A percentile compares a stretch with the other conserved stretches of the same genome.
phyloP scores from a whole-genome alignment of 345 rosid genomes.

The Citrus medica region DNA sequence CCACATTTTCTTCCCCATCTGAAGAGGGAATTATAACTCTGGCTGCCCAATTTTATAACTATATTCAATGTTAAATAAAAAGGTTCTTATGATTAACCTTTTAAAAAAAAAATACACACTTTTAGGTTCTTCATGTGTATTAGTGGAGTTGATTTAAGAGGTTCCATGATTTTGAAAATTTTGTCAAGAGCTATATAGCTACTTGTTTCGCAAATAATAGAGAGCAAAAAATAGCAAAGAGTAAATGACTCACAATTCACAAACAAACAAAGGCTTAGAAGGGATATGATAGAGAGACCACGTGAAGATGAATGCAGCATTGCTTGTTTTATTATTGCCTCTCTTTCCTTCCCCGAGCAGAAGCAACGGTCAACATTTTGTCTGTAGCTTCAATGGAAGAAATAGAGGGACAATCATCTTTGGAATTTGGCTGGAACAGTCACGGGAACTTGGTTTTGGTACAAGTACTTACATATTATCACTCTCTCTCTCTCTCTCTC shows the following conservation, averaged over 20 bases:
- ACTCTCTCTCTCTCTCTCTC: constrained; percentile 14
- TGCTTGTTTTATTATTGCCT: constrained; percentile 14
- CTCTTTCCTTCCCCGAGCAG: constrained; percentile 1
- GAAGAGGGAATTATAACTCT: background rate
- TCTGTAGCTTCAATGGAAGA: constrained; percentile 16
- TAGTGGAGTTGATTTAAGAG: too few relatives aligned
- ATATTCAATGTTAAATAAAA: background rate
- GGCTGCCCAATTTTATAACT: background rate
- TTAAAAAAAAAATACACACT: too few relatives aligned
- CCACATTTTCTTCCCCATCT: background rate
- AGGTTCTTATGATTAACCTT: too few relatives aligned
- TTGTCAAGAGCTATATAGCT: background rate
- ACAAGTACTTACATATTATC: background rate
- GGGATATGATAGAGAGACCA: constrained; percentile 6
- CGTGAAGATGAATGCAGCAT: constrained; percentile 15
- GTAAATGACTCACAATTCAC: background rate
- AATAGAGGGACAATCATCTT: constrained; percentile 26
- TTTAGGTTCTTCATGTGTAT: too few relatives aligned
- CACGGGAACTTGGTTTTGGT: constrained; percentile 30
- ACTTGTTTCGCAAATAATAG: background rate
- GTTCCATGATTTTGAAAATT: background rate
- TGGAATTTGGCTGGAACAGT: constrained; percentile 32
- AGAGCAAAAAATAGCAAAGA: background rate
- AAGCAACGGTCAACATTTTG: constrained; percentile 27
- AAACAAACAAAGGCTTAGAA: background rate